Evolutionary conservation across 2,329 filamentous ascomycete species (phyloP).

Genomic region (Aspergillus vadensis): DNA sequence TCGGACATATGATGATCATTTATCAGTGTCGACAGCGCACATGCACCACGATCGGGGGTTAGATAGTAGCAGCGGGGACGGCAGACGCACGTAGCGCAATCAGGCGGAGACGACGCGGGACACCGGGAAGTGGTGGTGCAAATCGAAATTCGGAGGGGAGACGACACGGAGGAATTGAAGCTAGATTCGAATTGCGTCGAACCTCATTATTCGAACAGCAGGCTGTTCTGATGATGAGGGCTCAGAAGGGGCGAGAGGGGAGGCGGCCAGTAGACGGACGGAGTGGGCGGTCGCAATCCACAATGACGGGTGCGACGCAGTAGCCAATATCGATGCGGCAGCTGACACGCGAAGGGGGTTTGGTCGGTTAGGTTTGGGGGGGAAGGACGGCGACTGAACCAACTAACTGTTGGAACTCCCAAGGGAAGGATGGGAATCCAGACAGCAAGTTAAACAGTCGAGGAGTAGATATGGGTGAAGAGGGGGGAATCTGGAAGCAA

Average conservation of each 20-base stretch:
- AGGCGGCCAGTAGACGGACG: slow-evolving; percentile 17
- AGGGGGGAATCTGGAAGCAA: slow-evolving; percentile 9
- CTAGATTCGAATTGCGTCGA: slow-evolving; percentile 23
- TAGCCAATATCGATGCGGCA: slow-evolving; percentile 20
- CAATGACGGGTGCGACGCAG: slow-evolving; percentile 16
- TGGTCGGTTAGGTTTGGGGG: slow-evolving; percentile 1
- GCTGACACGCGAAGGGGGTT: slow-evolving; percentile 22
- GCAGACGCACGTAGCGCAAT: slow-evolving; percentile 34
- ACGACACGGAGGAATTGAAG: slow-evolving; percentile 23
- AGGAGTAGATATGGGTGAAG: not conserved
- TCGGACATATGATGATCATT: slow-evolving; percentile 21
- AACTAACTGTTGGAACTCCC: slow-evolving; percentile 24
- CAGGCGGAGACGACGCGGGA: slow-evolving; percentile 22
- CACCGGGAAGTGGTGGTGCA: slow-evolving; percentile 19
- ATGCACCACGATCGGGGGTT: slow-evolving; percentile 34
- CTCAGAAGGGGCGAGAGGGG: slow-evolving; percentile 15
- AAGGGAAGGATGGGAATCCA: slow-evolving; percentile 18
- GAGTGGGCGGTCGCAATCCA: slow-evolving; percentile 26
- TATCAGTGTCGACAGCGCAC: slow-evolving; percentile 30
- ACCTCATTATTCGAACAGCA: slow-evolving; percentile 29
- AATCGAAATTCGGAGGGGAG: slow-evolving; percentile 19
- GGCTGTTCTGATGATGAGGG: slow-evolving; percentile 14
- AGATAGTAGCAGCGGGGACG: slow-evolving; percentile 30
- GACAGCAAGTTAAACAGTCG: slow-evolving; percentile 19
- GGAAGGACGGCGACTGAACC: slow-evolving; percentile 8